Evolutionary conservation across 495 filamentous ascomycete genomes (phyloP), one percentile per base, ranked within the genome.

Genomic region (Penicillium robsamsonii): DNA sequence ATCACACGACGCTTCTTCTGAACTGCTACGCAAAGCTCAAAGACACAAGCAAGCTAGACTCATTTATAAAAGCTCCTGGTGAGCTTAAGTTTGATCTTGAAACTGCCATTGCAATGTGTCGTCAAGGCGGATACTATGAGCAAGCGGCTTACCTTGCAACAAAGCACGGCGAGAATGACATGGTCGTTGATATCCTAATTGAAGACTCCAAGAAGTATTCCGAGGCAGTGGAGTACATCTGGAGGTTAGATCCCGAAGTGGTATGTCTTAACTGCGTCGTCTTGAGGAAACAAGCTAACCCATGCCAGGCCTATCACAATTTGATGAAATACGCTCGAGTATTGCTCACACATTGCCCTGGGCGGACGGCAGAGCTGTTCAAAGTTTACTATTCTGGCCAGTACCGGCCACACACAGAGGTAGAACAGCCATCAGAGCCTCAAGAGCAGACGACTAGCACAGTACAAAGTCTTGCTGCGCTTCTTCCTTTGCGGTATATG

Each of bases 1-100:
- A 98, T 59, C 94, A 98, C 65, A 98, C 94, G 1, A 98, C 92
- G 0, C 78, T 98, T 27, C 75, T 98, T 17, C 74, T 98, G 18
- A 98, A 97, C 69, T 98, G 94, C 75, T 98, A 98, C 66, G 94
- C 94, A 1, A 98, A 98, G 65, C 74, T 96, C 5, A 97, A 97
- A 65, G 92, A 98, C 66, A 92, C 96, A 8, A 85, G 87, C 37
- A 98, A 98, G 71, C 79, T 98, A 15, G 92, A 97, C 61, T 87
- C 88, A 49, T 98, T 98, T 60, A 98, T 98, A 70, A 95, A 95
- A 67, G 91, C 92, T 42, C 90, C 91, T 3, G 92, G 91, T 2
- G 93, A 97, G 64, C 81, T 96, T 33, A 97, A 94, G 61, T 97
- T 98, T 69, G 94, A 98, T 72, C 77, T 97, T 8, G 94, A 97